Evolutionary conservation across 2,329 filamentous ascomycete genomes (phyloP).

Genomic region (Chrysosporium keratinophilum): DNA sequence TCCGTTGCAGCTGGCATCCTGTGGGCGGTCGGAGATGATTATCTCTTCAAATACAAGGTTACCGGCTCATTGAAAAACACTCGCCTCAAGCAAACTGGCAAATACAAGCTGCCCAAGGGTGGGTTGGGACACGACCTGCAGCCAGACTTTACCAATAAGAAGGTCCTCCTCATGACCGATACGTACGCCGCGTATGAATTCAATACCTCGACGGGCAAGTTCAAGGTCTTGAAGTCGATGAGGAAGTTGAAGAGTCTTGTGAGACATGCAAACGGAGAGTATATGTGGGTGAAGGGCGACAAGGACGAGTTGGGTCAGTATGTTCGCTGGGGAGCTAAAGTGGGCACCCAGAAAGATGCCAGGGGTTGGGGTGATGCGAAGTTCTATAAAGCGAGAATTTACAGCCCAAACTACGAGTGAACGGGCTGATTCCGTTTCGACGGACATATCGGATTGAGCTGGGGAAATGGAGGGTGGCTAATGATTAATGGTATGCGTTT

Average conservation of each 20-base stretch:
- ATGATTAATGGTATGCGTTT: too few species aligned
- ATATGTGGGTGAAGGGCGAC: slow-evolving; percentile 15
- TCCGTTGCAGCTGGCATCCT: slow-evolving; percentile 5
- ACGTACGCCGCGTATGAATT: slow-evolving; percentile 16
- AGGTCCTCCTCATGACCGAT: slow-evolving; percentile 17
- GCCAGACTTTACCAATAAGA: slow-evolving; percentile 16
- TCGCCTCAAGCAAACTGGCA: slow-evolving; percentile 2
- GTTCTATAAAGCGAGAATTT: slow-evolving; percentile 19
- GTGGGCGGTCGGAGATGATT: slow-evolving; percentile 10
- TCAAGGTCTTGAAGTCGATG: slow-evolving; percentile 9
- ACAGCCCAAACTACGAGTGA: slow-evolving; percentile 6
- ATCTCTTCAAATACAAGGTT: slow-evolving; percentile 12
- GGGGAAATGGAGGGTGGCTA: too few species aligned
- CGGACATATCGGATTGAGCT: too few species aligned
- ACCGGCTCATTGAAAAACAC: slow-evolving; percentile 7
- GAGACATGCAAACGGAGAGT: slow-evolving; percentile 16
- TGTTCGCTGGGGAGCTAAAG: slow-evolving; percentile 15
- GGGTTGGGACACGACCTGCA: slow-evolving; percentile 17
- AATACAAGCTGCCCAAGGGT: slow-evolving; percentile 8
- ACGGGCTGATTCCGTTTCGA: too few species aligned
- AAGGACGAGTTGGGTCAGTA: slow-evolving; percentile 18
- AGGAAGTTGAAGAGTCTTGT: slow-evolving; percentile 17
- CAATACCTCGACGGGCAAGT: slow-evolving; percentile 15
- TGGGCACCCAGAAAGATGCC: slow-evolving; percentile 6
- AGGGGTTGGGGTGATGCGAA: slow-evolving; percentile 15